Evolutionary conservation across 306 rosid species (phyloP).

Genomic region (Cyclanthera cordifolia): DNA sequence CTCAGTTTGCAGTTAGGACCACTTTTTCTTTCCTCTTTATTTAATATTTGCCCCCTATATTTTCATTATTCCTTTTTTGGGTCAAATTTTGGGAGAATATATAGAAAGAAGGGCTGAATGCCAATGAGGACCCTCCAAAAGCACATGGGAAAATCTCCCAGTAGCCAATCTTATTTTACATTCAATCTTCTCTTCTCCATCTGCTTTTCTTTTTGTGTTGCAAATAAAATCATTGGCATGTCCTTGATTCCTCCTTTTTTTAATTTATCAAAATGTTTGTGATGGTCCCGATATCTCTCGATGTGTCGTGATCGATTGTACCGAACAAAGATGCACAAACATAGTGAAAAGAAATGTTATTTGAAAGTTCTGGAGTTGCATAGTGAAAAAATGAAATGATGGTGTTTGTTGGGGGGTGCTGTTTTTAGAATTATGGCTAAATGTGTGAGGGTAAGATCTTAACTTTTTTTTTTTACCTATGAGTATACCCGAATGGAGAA

Average conservation of each 20-base stretch:
- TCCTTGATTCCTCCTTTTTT: background rate
- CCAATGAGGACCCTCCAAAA: background rate
- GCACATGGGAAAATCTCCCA: constrained; percentile 10
- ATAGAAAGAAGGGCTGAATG: background rate
- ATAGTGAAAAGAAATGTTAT: background rate
- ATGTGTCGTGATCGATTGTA: background rate
- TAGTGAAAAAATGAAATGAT: background rate
- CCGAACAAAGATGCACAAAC: background rate
- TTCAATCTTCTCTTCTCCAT: background rate
- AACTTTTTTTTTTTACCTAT: constrained; percentile 17
- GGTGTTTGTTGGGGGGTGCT: background rate
- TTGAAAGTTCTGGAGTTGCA: background rate
- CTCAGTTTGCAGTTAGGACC: background rate
- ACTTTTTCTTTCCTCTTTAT: background rate
- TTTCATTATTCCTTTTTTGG: background rate
- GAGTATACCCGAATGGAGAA: constrained; percentile 1
- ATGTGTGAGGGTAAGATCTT: constrained; percentile 14
- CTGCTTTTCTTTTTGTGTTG: background rate
- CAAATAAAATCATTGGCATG: background rate
- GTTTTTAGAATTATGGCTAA: constrained; percentile 12
- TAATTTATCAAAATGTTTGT: background rate
- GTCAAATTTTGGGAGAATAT: constrained; percentile 4
- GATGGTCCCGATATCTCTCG: background rate
- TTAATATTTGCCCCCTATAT: background rate
- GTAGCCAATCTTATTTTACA: background rate